Base-by-base conservation (phyloP, 371 early-diverging fungal species). In the Mucor velutinosus region DNA sequence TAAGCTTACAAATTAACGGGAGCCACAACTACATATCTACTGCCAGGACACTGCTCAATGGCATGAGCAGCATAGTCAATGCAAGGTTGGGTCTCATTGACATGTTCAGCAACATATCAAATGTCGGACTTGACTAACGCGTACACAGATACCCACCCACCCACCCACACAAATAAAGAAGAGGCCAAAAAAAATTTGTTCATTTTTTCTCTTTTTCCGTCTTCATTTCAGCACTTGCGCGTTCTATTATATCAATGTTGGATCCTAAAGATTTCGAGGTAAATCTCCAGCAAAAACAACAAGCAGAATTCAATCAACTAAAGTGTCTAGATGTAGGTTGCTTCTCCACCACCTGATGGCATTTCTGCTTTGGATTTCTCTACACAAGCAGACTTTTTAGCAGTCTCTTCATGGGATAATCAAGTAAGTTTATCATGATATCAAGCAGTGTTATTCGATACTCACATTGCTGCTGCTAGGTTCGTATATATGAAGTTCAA, bases 351-450 rank as follows among this genome's bases (percentile, higher is more conserved):
- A n/a, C 73, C 83, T n/a, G 98, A 98, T 76, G 80, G 91, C 35
- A 87, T 96, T 67, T 92, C 94, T 14, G 86, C 81, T 25, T 63
- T 98, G 56, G 74, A 84, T n/a, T 97, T 95, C 76, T 89, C 90
- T 30, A 88, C 95, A 11, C 83, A 85, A 65, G 92, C 92, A 10
- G 93, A 98, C 75, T 91, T 85, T 45, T 76, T 98, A 32, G 92
- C 96, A 4, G 95, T 92, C 0, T 82, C 92, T 19, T 94, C 95
- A 8, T 98, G 98, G 97, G 96, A 97, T 80, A 93, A 94, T 76
- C 89, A 91, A 78, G 96, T 94, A 86, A 55, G 68, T 23, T 23
- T 35, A 14, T 14, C n/a, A 14, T 33, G 1, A 8, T 33, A 2
- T 63, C 14, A 47, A 41, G 10, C 10, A 65, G 30, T 62, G 27